phyloP scores from a whole-genome alignment of 495 filamentous ascomycete species.

The Trichoderma reesei region DNA sequence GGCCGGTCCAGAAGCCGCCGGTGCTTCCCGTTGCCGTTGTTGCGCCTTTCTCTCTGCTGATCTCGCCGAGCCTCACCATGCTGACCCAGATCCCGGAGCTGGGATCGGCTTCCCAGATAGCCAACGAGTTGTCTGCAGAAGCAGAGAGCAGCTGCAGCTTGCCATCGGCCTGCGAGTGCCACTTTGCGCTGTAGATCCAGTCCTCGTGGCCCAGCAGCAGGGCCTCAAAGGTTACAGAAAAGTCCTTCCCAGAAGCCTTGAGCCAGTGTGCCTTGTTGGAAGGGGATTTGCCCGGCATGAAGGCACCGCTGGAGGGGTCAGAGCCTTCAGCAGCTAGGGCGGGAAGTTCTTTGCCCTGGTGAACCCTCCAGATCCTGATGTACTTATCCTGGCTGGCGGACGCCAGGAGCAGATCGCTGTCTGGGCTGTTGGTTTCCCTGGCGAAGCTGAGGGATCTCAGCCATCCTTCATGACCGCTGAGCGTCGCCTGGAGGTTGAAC shows the following conservation, averaged over 20 bases:
- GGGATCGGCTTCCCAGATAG: constrained; percentile 80
- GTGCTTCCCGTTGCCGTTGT: constrained; percentile 92
- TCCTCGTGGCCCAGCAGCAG: constrained; percentile 93
- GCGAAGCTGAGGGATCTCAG: constrained; percentile 75
- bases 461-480: constrained; percentile 93
- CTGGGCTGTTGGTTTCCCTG: constrained; percentile 40
- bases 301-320: constrained; percentile 35
- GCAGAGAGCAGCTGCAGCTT: constrained; percentile 72
- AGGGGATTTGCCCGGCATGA: constrained; percentile 52
- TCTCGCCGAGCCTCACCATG: constrained; percentile 74
- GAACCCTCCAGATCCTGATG: constrained; percentile 85
- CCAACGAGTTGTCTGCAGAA: constrained; percentile 89
- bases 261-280: constrained; percentile 83
- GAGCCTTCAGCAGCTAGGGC: constrained; percentile 30
- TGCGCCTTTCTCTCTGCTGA: constrained; percentile 85
- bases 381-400: constrained; percentile 98
- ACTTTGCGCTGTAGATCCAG: constrained; percentile 85
- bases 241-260: constrained; percentile 41
- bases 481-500: constrained; percentile 66
- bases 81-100: constrained; percentile 85
- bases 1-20: constrained; percentile 90
- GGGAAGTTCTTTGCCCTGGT: constrained; percentile 55
- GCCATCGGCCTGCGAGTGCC: constrained; percentile 45
- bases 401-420: constrained; percentile 68
- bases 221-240: constrained; percentile 86